phyloP scores from a whole-genome alignment of 2,329 filamentous ascomycete genomes.

The Ascochyta pisi region DNA sequence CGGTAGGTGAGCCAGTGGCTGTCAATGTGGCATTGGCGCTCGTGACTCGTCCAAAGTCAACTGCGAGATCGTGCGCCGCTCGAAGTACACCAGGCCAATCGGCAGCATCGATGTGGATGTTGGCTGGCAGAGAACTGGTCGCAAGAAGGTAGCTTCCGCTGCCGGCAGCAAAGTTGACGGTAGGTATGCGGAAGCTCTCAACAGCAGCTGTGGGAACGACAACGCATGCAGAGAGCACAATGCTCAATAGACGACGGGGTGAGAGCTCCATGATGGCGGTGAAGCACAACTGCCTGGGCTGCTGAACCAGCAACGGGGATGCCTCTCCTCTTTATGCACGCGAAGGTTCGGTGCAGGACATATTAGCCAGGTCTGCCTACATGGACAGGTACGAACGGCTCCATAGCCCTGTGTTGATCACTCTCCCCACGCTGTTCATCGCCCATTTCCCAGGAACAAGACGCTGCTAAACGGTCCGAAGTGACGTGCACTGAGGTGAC shows the following conservation, averaged over 20 bases:
- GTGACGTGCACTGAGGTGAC: constrained; percentile 9
- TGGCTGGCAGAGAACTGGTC: constrained; percentile 37
- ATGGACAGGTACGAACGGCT: constrained; percentile 5
- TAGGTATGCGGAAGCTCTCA: constrained; percentile 56
- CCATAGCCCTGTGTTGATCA: constrained; percentile 14
- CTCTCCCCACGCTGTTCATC: neutral
- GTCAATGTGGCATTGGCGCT: constrained; percentile 65
- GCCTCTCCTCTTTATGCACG: constrained; percentile 9
- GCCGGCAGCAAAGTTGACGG: constrained; percentile 55
- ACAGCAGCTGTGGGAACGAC: constrained; percentile 37
- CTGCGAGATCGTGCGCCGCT: constrained; percentile 70
- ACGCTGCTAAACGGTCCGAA: constrained; percentile 5
- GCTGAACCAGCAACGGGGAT: constrained; percentile 1
- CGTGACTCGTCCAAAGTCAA: constrained; percentile 75
- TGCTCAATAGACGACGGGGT: constrained; percentile 33
- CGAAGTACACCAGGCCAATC: constrained; percentile 74
- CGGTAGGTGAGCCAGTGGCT: constrained; percentile 61
- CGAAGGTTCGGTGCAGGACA: constrained; percentile 7
- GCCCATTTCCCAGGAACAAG: constrained; percentile 8
- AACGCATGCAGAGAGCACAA: constrained; percentile 31
- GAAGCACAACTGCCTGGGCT: constrained; percentile 6
- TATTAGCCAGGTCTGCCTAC: constrained; percentile 13
- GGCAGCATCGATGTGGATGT: constrained; percentile 44
- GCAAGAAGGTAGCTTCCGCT: constrained; percentile 47
- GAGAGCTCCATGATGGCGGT: constrained; percentile 38